These are phyloP conservation scores for Trypethelium eluteriae DNA, from an alignment of 495 filamentous ascomycete genomes.

Conservation along the genomic window DNA sequence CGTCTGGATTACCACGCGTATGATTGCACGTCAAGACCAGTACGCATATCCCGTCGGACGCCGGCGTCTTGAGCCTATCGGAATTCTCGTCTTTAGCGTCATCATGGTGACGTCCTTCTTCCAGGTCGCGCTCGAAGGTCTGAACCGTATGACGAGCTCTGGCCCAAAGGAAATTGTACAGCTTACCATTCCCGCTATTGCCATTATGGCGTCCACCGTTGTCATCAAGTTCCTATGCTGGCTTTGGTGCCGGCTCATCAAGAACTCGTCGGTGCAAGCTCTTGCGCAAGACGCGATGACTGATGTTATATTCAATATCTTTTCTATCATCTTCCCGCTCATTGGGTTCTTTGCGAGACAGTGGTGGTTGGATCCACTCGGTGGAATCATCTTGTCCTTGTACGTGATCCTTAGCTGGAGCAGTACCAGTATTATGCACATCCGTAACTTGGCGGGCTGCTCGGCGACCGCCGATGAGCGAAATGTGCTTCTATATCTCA, in stretches of 20 bases:
- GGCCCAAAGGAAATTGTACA: conserved; percentile 55
- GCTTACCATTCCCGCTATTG: conserved; percentile 65
- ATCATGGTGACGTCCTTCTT: conserved; percentile 72
- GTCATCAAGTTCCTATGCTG: conserved; percentile 76
- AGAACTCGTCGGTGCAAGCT: conserved; percentile 82
- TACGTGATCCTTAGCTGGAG: conserved; percentile 86
- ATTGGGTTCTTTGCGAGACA: conserved; percentile 67
- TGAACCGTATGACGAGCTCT: conserved; percentile 52
- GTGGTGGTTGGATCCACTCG: conserved; percentile 83
- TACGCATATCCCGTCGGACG: conserved; percentile 80
- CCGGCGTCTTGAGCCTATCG: conserved; percentile 52
- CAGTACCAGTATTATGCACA: conserved; percentile 65
- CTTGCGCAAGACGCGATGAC: conserved; percentile 62
- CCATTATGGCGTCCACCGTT: conserved; percentile 76
- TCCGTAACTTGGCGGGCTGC: conserved; percentile 73
- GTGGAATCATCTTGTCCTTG: conserved; percentile 69
- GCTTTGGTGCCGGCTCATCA: conserved; percentile 84
- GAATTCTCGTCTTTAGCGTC: conserved; percentile 46
- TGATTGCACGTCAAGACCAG: conserved; percentile 67
- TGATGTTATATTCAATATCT: conserved; percentile 82
- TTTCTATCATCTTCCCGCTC: conserved; percentile 79
- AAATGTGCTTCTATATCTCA: conserved; percentile 81
- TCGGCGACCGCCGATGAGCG: conserved; percentile 72
- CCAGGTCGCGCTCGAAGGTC: conserved; percentile 70
- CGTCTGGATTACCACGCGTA: conserved; percentile 68